phyloP scores from a whole-genome alignment of 1,284 basidiomycete genomes.

The Sporisorium iseilematis-ciliati region DNA sequence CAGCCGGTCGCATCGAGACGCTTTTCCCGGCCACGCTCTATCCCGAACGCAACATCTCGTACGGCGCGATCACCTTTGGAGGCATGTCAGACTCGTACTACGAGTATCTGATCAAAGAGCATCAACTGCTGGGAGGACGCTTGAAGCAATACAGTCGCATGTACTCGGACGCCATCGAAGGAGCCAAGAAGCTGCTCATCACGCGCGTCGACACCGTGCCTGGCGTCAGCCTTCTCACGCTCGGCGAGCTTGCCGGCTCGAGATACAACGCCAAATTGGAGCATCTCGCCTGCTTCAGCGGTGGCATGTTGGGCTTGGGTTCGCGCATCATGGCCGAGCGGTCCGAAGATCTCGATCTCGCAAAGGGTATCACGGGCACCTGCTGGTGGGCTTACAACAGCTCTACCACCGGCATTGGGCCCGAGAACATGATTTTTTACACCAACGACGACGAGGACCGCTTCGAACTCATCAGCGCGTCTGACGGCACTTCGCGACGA shows the following conservation, averaged over 20 bases:
- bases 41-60: conserved; percentile 61
- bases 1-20: conserved; percentile 61
- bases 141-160: conserved; percentile 72
- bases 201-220: conserved; percentile 71
- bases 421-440: conserved; percentile 64
- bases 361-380: conserved; percentile 71
- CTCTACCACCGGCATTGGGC: conserved; percentile 65
- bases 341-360: conserved; percentile 70
- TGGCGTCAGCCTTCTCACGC: conserved; percentile 67
- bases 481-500: conserved; percentile 50
- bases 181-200: conserved; percentile 71
- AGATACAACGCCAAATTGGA: conserved; percentile 62
- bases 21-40: conserved; percentile 70
- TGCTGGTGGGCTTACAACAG: conserved; percentile 73
- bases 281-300: conserved; percentile 73
- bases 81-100: conserved; percentile 73
- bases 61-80: conserved; percentile 71
- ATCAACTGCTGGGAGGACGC: conserved; percentile 72
- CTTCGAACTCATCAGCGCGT: conserved; percentile 42
- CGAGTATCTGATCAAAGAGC: conserved; percentile 74
- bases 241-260: conserved; percentile 51
- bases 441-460: conserved; percentile 56
- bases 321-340: conserved; percentile 71
- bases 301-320: conserved; percentile 74
- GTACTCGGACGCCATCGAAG: conserved; percentile 72